phyloP scores from a whole-genome alignment of 768 basidiomycete species.

The Panaeolus cyanescens region DNA sequence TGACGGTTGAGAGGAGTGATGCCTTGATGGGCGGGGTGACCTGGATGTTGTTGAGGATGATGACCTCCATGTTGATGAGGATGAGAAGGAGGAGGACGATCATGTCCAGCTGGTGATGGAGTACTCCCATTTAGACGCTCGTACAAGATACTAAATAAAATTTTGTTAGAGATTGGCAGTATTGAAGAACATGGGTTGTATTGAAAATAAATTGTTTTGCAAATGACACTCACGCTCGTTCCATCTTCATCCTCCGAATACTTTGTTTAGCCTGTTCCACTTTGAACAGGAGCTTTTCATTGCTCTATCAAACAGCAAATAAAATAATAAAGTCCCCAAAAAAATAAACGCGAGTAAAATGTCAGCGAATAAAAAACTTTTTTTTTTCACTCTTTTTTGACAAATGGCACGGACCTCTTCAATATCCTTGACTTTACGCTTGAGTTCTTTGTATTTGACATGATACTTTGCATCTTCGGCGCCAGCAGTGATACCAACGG shows the following conservation, averaged over 20 bases:
- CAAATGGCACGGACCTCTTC: conserved; percentile 58
- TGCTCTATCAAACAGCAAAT: conserved; percentile 56
- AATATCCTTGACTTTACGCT: conserved; percentile 86
- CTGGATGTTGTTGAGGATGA: neutral
- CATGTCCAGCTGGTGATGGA: conserved; percentile 53
- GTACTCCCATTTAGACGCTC: conserved; percentile 70
- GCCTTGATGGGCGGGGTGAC: conserved; percentile 16
- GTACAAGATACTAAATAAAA: conserved; percentile 59
- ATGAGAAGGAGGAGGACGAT: conserved; percentile 37
- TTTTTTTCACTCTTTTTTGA: neutral
- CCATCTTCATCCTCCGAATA: conserved; percentile 85
- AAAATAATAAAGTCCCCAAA: conserved; percentile 16
- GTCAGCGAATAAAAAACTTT: neutral
- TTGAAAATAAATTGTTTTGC: neutral
- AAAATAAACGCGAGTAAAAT: conserved; percentile 9
- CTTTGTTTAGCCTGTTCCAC: conserved; percentile 77
- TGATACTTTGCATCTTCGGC: conserved; percentile 88
- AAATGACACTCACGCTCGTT: conserved; percentile 72
- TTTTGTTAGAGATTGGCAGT: conserved; percentile 7
- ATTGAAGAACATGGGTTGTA: conserved; percentile 18
- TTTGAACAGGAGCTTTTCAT: conserved; percentile 85
- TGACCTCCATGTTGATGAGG: conserved; percentile 21
- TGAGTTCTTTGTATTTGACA: conserved; percentile 85
- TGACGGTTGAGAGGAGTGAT: neutral
- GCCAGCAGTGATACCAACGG: conserved; percentile 65